These are phyloP conservation scores for Colletotrichum cereale DNA, from an alignment of 2,329 filamentous ascomycete genomes.

Conservation along the genomic window DNA sequence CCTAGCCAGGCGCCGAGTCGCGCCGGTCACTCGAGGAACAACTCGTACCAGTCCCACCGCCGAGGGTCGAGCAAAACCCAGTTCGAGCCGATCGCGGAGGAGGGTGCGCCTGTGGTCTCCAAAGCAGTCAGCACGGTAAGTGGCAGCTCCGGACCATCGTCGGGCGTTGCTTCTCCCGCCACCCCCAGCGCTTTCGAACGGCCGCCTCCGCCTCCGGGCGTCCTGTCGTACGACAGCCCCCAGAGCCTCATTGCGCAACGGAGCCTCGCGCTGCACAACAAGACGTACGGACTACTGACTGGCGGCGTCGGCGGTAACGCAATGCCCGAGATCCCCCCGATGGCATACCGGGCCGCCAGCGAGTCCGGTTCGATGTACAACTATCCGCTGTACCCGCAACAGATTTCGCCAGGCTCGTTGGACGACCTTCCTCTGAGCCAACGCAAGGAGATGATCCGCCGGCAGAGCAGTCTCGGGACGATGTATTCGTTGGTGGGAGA, in stretches of 20 bases:
- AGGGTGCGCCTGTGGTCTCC: not conserved
- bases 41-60: conserved; percentile 40
- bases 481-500: conserved; percentile 45
- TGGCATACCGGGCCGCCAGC: conserved; percentile 48
- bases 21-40: conserved; percentile 26
- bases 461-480: conserved; percentile 58
- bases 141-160: conserved; percentile 29
- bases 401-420: conserved; percentile 44
- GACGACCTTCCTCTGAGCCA: conserved; percentile 81
- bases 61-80: conserved; percentile 28
- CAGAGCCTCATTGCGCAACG: conserved; percentile 69
- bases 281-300: conserved; percentile 59
- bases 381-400: conserved; percentile 47
- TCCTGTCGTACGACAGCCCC: conserved; percentile 64
- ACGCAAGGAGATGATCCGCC: conserved; percentile 70
- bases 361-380: conserved; percentile 58
- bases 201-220: conserved; percentile 50
- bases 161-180: conserved; percentile 43
- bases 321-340: conserved; percentile 45
- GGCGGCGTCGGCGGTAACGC: conserved; percentile 25
- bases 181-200: conserved; percentile 12
- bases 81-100: conserved; percentile 34
- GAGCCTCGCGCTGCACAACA: conserved; percentile 66
- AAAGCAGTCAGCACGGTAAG: conserved; percentile 11
- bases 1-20: conserved; percentile 43